Conservation (phyloP, 805 yeast species). For the Kockiozyma suomiensis region DNA sequence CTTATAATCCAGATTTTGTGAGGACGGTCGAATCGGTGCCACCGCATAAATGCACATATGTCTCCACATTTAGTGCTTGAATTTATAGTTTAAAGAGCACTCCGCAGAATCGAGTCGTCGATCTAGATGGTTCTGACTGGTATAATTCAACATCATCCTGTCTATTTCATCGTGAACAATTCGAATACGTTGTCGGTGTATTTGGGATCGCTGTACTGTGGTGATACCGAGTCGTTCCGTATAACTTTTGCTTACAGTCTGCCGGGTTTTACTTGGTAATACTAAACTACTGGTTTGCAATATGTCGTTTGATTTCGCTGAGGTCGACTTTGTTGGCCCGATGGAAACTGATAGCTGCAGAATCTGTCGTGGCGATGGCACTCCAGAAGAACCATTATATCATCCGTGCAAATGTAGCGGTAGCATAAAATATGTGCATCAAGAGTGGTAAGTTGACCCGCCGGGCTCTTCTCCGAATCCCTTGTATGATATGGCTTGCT, state of each 20-base stretch:
- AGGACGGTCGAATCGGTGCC: too few species aligned
- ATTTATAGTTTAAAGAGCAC: background rate
- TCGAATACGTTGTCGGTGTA: background rate
- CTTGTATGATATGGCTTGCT: background rate
- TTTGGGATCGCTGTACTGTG: too few species aligned
- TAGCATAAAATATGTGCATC: constrained; percentile 89
- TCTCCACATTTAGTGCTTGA: too few species aligned
- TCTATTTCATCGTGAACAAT: too few species aligned
- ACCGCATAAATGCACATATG: background rate
- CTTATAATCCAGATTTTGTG: too few species aligned
- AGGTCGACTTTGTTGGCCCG: constrained; percentile 5
- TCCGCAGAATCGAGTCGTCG: background rate
- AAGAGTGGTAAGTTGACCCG: constrained; percentile 59
- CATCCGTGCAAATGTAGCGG: constrained; percentile 96
- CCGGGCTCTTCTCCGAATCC: background rate
- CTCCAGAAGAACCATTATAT: constrained; percentile 72
- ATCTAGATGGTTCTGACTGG: background rate
- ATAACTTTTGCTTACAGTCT: too few species aligned
- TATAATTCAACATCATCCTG: too few species aligned
- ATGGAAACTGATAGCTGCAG: constrained; percentile 62
- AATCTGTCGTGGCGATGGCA: constrained; percentile 91
- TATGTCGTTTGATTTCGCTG: background rate
- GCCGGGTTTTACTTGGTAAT: too few species aligned
- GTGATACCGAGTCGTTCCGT: too few species aligned
- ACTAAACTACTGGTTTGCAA: background rate